A percentile compares a stretch with the other conserved stretches of the same genome.
phyloP scores from a whole-genome alignment of 1,139 yeast species.

The Pichia sorboxylosa region DNA sequence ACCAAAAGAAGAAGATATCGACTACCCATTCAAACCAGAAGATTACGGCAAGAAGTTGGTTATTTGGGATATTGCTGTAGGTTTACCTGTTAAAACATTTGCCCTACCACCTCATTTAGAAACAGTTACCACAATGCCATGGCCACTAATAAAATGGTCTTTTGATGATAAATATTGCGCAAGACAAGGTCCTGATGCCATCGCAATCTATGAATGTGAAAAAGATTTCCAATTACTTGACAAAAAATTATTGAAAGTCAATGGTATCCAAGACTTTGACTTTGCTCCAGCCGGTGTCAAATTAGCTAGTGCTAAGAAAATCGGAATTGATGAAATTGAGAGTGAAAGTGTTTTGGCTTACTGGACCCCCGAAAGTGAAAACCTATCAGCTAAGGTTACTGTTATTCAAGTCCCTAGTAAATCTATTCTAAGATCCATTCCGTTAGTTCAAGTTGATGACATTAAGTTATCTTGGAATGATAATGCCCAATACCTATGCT shows the following conservation, averaged over 20 bases:
- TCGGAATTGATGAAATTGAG: constrained; percentile 25
- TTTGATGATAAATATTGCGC: constrained; percentile 90
- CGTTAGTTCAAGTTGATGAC: constrained; percentile 87
- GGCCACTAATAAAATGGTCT: constrained; percentile 99
- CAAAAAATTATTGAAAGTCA: constrained; percentile 74
- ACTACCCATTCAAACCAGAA: constrained; percentile 76
- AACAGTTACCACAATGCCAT: constrained; percentile 63
- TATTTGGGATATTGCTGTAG: constrained; percentile 83
- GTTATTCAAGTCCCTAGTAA: constrained; percentile 82
- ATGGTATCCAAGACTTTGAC: constrained; percentile 83
- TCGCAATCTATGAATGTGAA: constrained; percentile 69
- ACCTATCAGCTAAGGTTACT: constrained; percentile 92
- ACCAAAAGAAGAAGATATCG: constrained; percentile 40
- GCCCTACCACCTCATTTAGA: constrained; percentile 74
- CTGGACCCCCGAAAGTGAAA: constrained; percentile 93
- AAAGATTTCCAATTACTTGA: constrained; percentile 65
- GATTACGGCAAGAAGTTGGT: constrained; percentile 91
- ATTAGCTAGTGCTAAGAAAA: constrained; percentile 38
- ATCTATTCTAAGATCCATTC: constrained; percentile 76
- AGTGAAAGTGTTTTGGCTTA: constrained; percentile 67
- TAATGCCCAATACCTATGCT: constrained; percentile 74
- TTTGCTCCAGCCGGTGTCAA: constrained; percentile 87
- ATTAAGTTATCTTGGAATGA: constrained; percentile 94
- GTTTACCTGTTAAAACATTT: constrained; percentile 80
- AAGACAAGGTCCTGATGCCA: constrained; percentile 86